Percentiles rank a stretch among this genome's conserved stretches.
Conservation (phyloP, 306 rosid species). For the Fagus crenata region DNA sequence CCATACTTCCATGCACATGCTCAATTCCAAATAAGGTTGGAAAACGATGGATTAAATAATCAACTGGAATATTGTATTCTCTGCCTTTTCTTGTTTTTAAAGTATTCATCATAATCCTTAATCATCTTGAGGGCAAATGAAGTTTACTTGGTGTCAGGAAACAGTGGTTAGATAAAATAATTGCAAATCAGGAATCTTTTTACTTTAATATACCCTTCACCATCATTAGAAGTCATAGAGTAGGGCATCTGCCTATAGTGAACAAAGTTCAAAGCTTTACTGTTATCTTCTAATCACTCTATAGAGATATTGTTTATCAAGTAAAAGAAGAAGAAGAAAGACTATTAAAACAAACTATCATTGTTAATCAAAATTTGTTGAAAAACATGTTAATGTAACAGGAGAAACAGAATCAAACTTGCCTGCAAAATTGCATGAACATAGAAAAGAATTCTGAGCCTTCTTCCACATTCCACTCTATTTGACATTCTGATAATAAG, state of each 20-base stretch:
- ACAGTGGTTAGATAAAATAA: constrained; percentile 36
- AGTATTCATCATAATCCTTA: constrained; percentile 50
- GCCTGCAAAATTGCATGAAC: constrained; percentile 77
- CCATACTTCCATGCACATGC: constrained; percentile 31
- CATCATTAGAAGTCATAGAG: constrained; percentile 43
- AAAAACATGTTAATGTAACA: constrained; percentile 6
- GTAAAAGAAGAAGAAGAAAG: background rate
- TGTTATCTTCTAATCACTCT: constrained; percentile 12
- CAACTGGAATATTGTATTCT: constrained; percentile 18
- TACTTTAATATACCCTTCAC: constrained; percentile 27
- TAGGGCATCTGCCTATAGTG: constrained; percentile 24
- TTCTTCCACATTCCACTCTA: constrained; percentile 55
- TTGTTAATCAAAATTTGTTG: background rate
- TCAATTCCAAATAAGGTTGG: constrained; percentile 22
- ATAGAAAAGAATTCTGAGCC: constrained; percentile 58
- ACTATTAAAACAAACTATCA: background rate
- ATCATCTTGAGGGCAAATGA: constrained; percentile 9
- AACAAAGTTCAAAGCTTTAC: constrained; percentile 19
- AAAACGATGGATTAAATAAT: constrained; percentile 22
- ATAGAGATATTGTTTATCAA: constrained; percentile 27
- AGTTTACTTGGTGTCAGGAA: constrained; percentile 13
- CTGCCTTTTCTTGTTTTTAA: constrained; percentile 45
- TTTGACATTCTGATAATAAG: constrained; percentile 68
- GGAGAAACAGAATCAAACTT: constrained; percentile 31
- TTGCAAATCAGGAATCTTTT: constrained; percentile 19